Conservation (phyloP, 2,329 filamentous ascomycete genomes). For the Sporothrix humicola region DNA sequence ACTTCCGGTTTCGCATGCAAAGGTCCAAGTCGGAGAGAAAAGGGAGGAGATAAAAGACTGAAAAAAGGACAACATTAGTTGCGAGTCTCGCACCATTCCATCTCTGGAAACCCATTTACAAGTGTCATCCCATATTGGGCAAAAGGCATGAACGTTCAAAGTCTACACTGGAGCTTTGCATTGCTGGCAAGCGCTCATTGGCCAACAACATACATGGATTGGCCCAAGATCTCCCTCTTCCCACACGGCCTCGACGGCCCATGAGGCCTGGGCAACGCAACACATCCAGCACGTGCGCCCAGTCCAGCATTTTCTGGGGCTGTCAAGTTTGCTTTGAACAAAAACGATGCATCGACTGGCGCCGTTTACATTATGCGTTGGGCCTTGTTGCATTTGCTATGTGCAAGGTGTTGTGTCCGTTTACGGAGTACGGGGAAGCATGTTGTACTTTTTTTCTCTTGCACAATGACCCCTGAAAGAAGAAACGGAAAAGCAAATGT, state of each 20-base stretch:
- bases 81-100: not conserved
- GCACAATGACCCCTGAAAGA: not conserved
- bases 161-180: slow-evolving; percentile 15
- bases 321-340: not conserved
- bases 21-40: not conserved
- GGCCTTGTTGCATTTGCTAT: slow-evolving; percentile 20
- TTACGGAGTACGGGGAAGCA: not conserved
- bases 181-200: slow-evolving; percentile 28
- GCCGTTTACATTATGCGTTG: not conserved
- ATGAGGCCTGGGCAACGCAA: slow-evolving; percentile 7
- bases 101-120: not conserved
- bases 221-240: not conserved
- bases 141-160: not conserved
- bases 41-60: not conserved
- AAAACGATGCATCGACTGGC: not conserved
- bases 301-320: slow-evolving; percentile 9
- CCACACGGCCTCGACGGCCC: not conserved
- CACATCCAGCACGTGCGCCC: slow-evolving; percentile 20
- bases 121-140: not conserved
- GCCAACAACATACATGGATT: slow-evolving; percentile 28
- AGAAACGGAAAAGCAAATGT: not conserved
- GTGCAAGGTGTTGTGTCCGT: not conserved
- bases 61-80: not conserved
- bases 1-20: slow-evolving; percentile 8
- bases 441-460: not conserved